Evolutionary conservation across 148 eudicot genomes (phyloP), one percentile per base, ranked within the genome.

Genomic region (Simmondsia chinensis): DNA sequence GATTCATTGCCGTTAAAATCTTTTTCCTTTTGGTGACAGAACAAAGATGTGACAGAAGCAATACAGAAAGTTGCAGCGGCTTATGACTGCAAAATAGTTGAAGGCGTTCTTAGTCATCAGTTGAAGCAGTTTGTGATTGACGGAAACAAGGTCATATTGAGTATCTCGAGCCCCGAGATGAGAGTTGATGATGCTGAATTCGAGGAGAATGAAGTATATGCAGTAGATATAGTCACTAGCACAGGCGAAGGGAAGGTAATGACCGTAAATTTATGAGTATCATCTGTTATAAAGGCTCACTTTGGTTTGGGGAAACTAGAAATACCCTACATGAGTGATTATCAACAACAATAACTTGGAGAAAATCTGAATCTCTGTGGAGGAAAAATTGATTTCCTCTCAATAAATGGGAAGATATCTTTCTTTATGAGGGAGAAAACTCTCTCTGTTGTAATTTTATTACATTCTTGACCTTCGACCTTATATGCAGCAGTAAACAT

Each of bases 51-150:
- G 9, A 69, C 87, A 1, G 96, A 87, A 36, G 96, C 96, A 25
- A 66, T 87, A 39, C 93, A 87, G 71, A 87, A 87, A 65, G 96
- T 87, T 60, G 96, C 93, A 38, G 79, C 81, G 38, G 96, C 96
- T 2, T 79, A 87, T 44, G 96, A 82, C 65, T 82, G 96, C 61
- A 87, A 82, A 65, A 81, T 87, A 66, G 93, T 82, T 52, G 96
- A 87, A 63, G 96, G 93, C 41, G 96, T 87, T 34, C 86, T 87
- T 21, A 82, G 83, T 42, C 96, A 87, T 53, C 96, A 87, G 56
- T 46, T 87, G 47, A 87, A 87, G 36, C 93, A 87, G 49, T 87
- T 82, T 69, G 96, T 87, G 36, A 87, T 87, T 56, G 96, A 87
- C 60, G 96, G 93, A 25, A 87, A 87, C 75, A 87, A 87, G 63